Evolutionary conservation across 2,329 filamentous ascomycete genomes (phyloP).

Genomic region (Thielaviopsis euricoi): DNA sequence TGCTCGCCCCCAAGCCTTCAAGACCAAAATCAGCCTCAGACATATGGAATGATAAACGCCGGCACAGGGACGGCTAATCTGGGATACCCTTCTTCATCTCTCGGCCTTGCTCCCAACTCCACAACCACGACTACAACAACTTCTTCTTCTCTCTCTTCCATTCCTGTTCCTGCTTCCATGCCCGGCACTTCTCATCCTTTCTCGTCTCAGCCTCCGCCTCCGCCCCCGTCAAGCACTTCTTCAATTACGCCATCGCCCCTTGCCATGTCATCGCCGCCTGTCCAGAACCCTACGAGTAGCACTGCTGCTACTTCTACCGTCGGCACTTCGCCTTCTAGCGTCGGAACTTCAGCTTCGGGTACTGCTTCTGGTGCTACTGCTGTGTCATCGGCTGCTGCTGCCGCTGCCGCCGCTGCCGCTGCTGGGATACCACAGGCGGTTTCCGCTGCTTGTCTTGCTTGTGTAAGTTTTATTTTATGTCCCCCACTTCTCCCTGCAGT

Average conservation of each 20-base stretch:
- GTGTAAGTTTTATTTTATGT: slow-evolving; percentile 25
- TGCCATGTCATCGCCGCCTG: too few relatives aligned
- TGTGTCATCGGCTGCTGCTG: not conserved
- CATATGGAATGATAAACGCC: not conserved
- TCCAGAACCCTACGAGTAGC: too few relatives aligned
- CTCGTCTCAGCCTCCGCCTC: too few relatives aligned
- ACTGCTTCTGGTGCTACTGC: not conserved
- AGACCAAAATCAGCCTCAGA: not conserved
- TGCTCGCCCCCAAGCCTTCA: not conserved
- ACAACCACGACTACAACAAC: not conserved
- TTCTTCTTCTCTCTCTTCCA: not conserved
- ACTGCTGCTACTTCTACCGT: too few relatives aligned
- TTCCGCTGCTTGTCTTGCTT: slow-evolving; percentile 37
- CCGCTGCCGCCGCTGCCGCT: not conserved
- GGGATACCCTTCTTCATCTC: too few relatives aligned
- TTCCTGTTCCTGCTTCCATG: not conserved
- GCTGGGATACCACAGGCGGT: slow-evolving; percentile 16
- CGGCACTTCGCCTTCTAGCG: too few relatives aligned
- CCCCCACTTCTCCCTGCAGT: too few relatives aligned
- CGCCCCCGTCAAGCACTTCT: too few relatives aligned
- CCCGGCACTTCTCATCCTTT: too few relatives aligned
- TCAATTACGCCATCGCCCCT: too few relatives aligned
- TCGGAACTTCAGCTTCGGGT: too few relatives aligned
- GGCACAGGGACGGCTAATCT: not conserved
- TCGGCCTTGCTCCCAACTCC: too few relatives aligned